Percentiles rank a stretch among this genome's conserved stretches.
These are phyloP conservation scores for Rubroboletus pulcherrimus DNA, from an alignment of 768 basidiomycete genomes.

Conservation along the genomic window DNA sequence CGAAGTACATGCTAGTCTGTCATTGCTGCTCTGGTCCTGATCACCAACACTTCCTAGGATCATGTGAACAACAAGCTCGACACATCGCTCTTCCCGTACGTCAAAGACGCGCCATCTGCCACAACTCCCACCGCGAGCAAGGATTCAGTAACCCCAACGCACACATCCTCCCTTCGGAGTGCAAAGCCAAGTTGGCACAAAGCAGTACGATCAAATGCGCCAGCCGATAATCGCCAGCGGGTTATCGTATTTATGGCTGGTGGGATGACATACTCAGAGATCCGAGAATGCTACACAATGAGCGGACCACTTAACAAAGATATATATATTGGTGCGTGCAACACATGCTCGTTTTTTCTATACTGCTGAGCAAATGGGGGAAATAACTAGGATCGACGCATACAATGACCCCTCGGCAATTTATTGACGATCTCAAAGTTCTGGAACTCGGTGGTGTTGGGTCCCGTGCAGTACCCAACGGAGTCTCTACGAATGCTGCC, in stretches of 20 bases:
- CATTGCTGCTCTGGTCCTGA: not conserved
- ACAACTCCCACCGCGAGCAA: constrained; percentile 44
- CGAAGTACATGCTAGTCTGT: constrained; percentile 52
- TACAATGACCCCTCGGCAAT: constrained; percentile 73
- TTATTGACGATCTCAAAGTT: constrained; percentile 83
- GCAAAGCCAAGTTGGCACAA: constrained; percentile 89
- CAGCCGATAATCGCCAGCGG: constrained; percentile 62
- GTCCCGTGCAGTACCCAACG: constrained; percentile 67
- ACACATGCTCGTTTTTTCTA: constrained; percentile 36
- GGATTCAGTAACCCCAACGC: constrained; percentile 46
- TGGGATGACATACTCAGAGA: constrained; percentile 95
- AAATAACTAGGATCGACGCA: constrained; percentile 78
- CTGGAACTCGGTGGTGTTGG: constrained; percentile 87
- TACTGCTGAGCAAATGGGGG: constrained; percentile 26
- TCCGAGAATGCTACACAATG: constrained; percentile 81
- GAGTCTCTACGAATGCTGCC: constrained; percentile 47
- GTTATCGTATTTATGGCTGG: constrained; percentile 90
- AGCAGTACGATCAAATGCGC: constrained; percentile 52
- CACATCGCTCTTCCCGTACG: constrained; percentile 79
- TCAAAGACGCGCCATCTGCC: constrained; percentile 69
- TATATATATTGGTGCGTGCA: constrained; percentile 74
- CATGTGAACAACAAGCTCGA: constrained; percentile 79
- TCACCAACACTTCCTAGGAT: constrained; percentile 50
- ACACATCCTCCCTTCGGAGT: constrained; percentile 77
- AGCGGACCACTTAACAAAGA: constrained; percentile 78